Base-by-base conservation (phyloP, 2,329 filamentous ascomycete genomes). In the Fusarium dimerum region DNA sequence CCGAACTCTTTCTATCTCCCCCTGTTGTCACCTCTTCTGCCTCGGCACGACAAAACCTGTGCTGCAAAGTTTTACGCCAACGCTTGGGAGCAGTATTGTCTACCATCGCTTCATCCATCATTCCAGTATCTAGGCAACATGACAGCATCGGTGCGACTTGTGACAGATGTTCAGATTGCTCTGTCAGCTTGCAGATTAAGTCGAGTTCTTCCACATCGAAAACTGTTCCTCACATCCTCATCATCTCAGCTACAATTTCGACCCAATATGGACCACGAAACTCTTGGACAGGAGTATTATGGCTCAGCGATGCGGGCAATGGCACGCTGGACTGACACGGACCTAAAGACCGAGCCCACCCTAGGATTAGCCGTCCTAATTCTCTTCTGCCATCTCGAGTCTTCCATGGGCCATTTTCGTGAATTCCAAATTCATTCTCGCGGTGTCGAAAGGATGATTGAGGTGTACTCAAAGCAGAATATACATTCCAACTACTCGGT, bases 391-490 rank as follows among this genome's bases (percentile, higher is more conserved):
- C 55, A 58, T 13, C 41, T 59, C 16, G 62, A 64, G 20, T 60
- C 59, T 1, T 63, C 59, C 3, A 62, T 63, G 60, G 62, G 62
- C 2, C 60, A 57, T 12, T 64, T 64, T n/a, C 41, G 40, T 6
- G 52, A 47, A 10, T 64, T 60, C 40, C 36, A 45, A 3, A 12
- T 62, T 3, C 62, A 64, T 34, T 58, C 54, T 0, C 29, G 44
- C 1, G 62, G 49, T 2, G 39, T 51, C 3, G 34, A 51, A 2
- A 54, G 32, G 0, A 43, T 58, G 6, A 51, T 48, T 0, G 18
- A 47, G 15, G 16, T 6, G 16, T 40, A 50, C 3, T 29, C 39
- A 2, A 29, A 6, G 2, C 17, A 30, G 3, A 10, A 16, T 13
- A n/a, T 43, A 5, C 18, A 34, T 1, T 18, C 15, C 1, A n/a